Conservation (phyloP, 2,329 filamentous ascomycete species). For the Clarireedia paspali region DNA sequence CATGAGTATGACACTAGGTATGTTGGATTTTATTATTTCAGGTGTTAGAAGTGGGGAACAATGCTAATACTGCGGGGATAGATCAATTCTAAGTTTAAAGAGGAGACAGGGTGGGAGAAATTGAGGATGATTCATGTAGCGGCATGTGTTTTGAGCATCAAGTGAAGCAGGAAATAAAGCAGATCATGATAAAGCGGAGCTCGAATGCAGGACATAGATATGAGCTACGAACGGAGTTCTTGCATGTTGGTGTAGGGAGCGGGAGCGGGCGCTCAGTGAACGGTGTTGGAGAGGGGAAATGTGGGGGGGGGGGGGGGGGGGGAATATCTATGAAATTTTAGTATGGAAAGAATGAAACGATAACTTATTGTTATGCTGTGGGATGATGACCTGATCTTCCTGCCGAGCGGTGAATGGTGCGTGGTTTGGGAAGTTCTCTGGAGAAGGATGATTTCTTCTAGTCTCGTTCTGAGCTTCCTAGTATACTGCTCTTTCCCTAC, state of each 20-base stretch:
- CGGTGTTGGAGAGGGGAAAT: background rate
- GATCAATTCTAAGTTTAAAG: constrained; percentile 23
- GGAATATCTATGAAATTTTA: background rate
- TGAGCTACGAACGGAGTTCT: background rate
- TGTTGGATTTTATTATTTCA: constrained; percentile 27
- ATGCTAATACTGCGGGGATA: constrained; percentile 10
- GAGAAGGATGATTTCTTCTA: too few relatives aligned
- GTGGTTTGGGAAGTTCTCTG: too few relatives aligned
- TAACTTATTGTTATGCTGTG: too few relatives aligned
- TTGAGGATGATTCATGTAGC: background rate
- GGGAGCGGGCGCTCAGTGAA: background rate
- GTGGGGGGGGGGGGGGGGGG: background rate
- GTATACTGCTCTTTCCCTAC: too few relatives aligned
- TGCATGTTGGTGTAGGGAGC: background rate
- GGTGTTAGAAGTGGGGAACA: background rate
- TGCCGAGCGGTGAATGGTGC: too few relatives aligned
- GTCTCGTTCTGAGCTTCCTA: too few relatives aligned
- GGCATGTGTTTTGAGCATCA: background rate
- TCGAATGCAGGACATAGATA: background rate
- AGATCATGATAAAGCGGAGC: background rate
- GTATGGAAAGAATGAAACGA: too few relatives aligned
- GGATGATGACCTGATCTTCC: too few relatives aligned
- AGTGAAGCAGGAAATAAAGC: background rate
- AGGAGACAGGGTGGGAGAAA: background rate
- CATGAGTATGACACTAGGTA: constrained; percentile 68